Conservation (phyloP, 1,284 basidiomycete species). For the Tranzscheliella williamsii region DNA sequence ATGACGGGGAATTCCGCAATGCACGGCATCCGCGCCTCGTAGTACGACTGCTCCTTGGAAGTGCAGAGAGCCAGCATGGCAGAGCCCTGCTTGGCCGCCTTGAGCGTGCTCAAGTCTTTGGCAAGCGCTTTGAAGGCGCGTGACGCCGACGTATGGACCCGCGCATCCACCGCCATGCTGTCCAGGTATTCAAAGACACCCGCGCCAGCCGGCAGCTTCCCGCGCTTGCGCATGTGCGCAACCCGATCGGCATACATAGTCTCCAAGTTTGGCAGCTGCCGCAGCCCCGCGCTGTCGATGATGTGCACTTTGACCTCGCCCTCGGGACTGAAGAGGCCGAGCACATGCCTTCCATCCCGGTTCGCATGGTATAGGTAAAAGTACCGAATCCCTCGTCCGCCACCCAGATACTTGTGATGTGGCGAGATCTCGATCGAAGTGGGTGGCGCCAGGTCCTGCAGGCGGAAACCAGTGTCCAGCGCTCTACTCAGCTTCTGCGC, state of each 20-base stretch:
- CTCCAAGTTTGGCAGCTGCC: constrained; percentile 79
- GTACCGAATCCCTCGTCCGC: constrained; percentile 75
- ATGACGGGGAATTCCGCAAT: constrained; percentile 81
- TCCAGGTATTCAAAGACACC: constrained; percentile 72
- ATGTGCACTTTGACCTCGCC: constrained; percentile 72
- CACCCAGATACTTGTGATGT: constrained; percentile 73
- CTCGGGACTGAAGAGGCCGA: constrained; percentile 78
- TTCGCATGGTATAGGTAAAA: constrained; percentile 89
- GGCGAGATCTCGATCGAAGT: constrained; percentile 33
- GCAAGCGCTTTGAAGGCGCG: constrained; percentile 84
- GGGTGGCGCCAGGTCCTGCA: constrained; percentile 70
- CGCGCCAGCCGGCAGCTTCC: constrained; percentile 38
- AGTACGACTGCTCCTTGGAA: constrained; percentile 80
- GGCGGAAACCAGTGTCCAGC: constrained; percentile 79
- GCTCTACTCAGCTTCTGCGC: constrained; percentile 78
- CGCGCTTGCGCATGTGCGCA: constrained; percentile 56
- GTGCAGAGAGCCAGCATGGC: constrained; percentile 82
- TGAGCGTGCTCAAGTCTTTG: constrained; percentile 74
- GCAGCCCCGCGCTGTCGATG: constrained; percentile 82
- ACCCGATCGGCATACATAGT: constrained; percentile 73
- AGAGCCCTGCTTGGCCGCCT: constrained; percentile 71
- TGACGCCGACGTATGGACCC: constrained; percentile 77
- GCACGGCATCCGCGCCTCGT: constrained; percentile 69
- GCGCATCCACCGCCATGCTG: constrained; percentile 71
- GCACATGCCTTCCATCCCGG: constrained; percentile 80